phyloP scores from a whole-genome alignment of 169 alveolate genomes.

The Cryptosporidium ubiquitum region DNA sequence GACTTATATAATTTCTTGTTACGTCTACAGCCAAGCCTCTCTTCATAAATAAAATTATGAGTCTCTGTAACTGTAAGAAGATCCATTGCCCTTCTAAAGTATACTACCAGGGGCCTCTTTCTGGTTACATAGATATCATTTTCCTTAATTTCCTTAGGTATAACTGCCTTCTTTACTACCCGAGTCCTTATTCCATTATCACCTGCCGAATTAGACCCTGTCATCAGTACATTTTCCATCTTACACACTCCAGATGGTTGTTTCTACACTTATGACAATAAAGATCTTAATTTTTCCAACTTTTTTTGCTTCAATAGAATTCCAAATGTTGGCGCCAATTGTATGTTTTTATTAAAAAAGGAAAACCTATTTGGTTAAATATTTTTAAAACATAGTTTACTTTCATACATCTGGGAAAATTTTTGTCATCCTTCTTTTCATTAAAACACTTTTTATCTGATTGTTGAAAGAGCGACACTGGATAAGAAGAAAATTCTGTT shows the following conservation, averaged over 20 bases:
- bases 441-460: no score
- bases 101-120: conserved; percentile 58
- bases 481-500: background rate
- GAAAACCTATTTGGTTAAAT: no score
- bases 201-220: background rate
- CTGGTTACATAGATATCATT: conserved; percentile 63
- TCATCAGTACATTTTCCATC: background rate
- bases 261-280: background rate
- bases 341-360: no score
- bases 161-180: background rate
- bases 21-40: conserved; percentile 48
- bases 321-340: background rate
- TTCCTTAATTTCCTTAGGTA: background rate
- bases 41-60: conserved; percentile 41
- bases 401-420: no score
- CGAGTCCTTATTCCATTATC: background rate
- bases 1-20: background rate
- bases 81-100: conserved; percentile 46
- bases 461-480: background rate
- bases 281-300: background rate
- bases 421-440: no score
- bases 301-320: no score
- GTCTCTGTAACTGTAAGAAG: background rate
- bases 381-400: no score
- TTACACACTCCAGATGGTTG: background rate